These are phyloP conservation scores for Dianthus caryophyllus DNA, from an alignment of 148 eudicot genomes.

Conservation along the genomic window DNA sequence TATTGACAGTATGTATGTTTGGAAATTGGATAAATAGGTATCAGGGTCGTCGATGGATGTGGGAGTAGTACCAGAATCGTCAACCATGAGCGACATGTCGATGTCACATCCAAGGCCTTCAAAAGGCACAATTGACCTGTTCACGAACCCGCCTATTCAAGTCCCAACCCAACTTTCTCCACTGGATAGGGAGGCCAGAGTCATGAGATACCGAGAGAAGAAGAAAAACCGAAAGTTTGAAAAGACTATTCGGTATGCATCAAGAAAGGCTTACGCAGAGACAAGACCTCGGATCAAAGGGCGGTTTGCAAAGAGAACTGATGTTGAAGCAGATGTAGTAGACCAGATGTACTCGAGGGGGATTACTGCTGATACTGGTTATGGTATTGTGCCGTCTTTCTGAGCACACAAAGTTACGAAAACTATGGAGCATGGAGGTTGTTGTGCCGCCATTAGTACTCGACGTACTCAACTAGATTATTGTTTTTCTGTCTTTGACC, in stretches of 20 bases:
- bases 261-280: constrained; percentile 97
- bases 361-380: constrained; percentile 41
- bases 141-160: constrained; percentile 49
- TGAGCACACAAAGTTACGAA: constrained; percentile 9
- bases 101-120: constrained; percentile 45
- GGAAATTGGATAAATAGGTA: constrained; percentile 42
- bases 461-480: background rate
- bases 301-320: constrained; percentile 81
- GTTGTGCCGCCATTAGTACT: constrained; percentile 5
- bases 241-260: constrained; percentile 93
- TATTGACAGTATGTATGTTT: background rate
- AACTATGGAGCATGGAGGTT: background rate
- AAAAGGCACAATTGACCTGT: constrained; percentile 72
- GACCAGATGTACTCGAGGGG: constrained; percentile 63
- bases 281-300: constrained; percentile 95
- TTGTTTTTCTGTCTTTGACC: constrained; percentile 17
- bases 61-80: constrained; percentile 63
- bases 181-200: constrained; percentile 83
- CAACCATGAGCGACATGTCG: constrained; percentile 44
- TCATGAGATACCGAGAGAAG: constrained; percentile 87
- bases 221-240: constrained; percentile 83
- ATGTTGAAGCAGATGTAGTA: constrained; percentile 60
- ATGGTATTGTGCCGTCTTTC: constrained; percentile 34
- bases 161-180: constrained; percentile 62
- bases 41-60: constrained; percentile 77